These are phyloP conservation scores for Tuber borchii DNA, from an alignment of 495 filamentous ascomycete species.

Conservation along the genomic window DNA sequence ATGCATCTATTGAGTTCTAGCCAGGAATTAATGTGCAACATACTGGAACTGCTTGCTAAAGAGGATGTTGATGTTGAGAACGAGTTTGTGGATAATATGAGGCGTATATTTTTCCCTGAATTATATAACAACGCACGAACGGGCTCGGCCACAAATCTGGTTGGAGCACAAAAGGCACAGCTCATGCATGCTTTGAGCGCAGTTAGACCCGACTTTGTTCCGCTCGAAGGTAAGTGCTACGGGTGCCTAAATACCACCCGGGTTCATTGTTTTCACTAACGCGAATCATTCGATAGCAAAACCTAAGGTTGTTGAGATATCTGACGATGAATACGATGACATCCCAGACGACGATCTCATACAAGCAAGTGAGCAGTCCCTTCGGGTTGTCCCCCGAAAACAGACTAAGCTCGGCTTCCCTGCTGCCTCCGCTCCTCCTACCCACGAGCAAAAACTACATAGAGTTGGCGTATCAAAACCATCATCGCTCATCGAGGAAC, in stretches of 20 bases:
- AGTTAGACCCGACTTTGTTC: constrained; percentile 35
- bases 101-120: constrained; percentile 28
- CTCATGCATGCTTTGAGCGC: constrained; percentile 32
- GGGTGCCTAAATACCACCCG: not conserved
- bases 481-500: constrained; percentile 11
- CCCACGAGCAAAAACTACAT: constrained; percentile 19
- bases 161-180: constrained; percentile 39
- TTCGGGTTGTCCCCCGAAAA: constrained; percentile 8
- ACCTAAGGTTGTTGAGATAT: constrained; percentile 37
- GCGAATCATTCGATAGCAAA: constrained; percentile 5
- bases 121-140: constrained; percentile 19
- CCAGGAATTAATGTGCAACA: constrained; percentile 40
- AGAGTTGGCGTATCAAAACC: constrained; percentile 14
- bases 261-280: constrained; percentile 18
- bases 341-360: constrained; percentile 38
- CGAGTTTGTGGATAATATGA: constrained; percentile 38
- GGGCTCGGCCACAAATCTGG: constrained; percentile 38
- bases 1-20: constrained; percentile 39
- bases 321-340: constrained; percentile 36
- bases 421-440: constrained; percentile 17
- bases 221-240: constrained; percentile 20
- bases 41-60: constrained; percentile 39
- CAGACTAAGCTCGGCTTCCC: constrained; percentile 31
- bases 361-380: not conserved
- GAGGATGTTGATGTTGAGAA: constrained; percentile 36